Conservation (phyloP, 768 basidiomycete genomes). For the Rickenella mellea region DNA sequence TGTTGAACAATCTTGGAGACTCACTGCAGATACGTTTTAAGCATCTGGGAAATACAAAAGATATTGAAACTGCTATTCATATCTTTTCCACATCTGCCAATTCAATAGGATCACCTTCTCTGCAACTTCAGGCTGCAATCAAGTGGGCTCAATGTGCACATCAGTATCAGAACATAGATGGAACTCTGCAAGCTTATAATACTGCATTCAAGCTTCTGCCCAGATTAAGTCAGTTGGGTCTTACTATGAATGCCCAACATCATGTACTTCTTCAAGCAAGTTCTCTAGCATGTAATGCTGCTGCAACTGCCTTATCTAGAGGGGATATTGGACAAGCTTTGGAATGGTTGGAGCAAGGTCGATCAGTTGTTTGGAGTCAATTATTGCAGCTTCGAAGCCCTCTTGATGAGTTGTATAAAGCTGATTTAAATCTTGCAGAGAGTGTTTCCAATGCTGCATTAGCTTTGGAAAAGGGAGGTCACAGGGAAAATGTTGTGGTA, state of each 20-base stretch:
- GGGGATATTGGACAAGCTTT: constrained; percentile 9
- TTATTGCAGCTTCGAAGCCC: constrained; percentile 10
- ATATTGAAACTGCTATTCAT: constrained; percentile 10
- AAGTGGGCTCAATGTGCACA: too few species aligned
- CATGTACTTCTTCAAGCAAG: too few species aligned
- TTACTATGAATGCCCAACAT: too few species aligned
- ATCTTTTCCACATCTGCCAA: too few species aligned
- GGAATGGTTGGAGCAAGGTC: constrained; percentile 16
- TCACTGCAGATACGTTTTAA: constrained; percentile 15
- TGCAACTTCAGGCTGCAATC: too few species aligned
- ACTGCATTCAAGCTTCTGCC: constrained; percentile 15
- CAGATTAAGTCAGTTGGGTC: constrained; percentile 10
- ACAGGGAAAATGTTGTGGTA: too few species aligned
- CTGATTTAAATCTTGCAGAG: too few species aligned
- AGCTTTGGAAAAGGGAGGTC: constrained; percentile 5
- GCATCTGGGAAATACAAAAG: constrained; percentile 10
- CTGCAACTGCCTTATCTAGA: too few species aligned
- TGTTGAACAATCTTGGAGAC: constrained; percentile 13
- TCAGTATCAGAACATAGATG: background rate
- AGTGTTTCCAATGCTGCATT: too few species aligned
- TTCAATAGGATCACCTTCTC: too few species aligned
- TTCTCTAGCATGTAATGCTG: too few species aligned
- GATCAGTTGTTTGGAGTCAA: constrained; percentile 16
- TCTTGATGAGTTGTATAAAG: constrained; percentile 5
- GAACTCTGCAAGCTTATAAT: too few species aligned